phyloP scores from a whole-genome alignment of 129 eudicot species.

The Rutidosis leptorrhynchoides region DNA sequence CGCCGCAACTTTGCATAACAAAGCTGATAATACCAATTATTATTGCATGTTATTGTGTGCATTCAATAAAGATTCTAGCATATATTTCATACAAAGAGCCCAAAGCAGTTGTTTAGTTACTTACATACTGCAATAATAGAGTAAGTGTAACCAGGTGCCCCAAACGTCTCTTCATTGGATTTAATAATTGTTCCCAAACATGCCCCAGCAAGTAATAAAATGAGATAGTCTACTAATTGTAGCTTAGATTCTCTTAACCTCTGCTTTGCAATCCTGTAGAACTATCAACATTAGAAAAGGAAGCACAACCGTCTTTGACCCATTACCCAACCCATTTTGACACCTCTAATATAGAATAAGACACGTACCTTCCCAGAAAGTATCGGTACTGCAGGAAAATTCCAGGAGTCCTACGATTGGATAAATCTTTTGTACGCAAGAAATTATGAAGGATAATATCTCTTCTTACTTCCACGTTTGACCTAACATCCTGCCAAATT shows the following conservation, averaged over 20 bases:
- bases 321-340: slow-evolving; percentile 4
- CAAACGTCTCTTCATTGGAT: slow-evolving; percentile 68
- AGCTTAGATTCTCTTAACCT: slow-evolving; percentile 76
- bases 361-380: slow-evolving; percentile 72
- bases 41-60: slow-evolving; percentile 7
- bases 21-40: slow-evolving; percentile 48
- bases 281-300: slow-evolving; percentile 3
- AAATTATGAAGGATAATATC: slow-evolving; percentile 68
- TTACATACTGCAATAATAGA: slow-evolving; percentile 93
- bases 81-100: slow-evolving; percentile 2
- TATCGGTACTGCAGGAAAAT: slow-evolving; percentile 66
- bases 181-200: slow-evolving; percentile 72
- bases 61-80: not conserved
- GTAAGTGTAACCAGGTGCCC: slow-evolving; percentile 78
- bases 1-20: slow-evolving; percentile 86
- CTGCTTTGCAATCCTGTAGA: slow-evolving; percentile 86
- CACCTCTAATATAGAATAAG: slow-evolving; percentile 5
- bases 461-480: slow-evolving; percentile 50
- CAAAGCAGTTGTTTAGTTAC: slow-evolving; percentile 34
- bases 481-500: slow-evolving; percentile 53
- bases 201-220: slow-evolving; percentile 87
- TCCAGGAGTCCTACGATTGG: slow-evolving; percentile 76
- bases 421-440: slow-evolving; percentile 61
- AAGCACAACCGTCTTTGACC: not conserved
- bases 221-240: slow-evolving; percentile 84